Conservation (phyloP, 345 rosid genomes). For the Cochlearia excelsa region DNA sequence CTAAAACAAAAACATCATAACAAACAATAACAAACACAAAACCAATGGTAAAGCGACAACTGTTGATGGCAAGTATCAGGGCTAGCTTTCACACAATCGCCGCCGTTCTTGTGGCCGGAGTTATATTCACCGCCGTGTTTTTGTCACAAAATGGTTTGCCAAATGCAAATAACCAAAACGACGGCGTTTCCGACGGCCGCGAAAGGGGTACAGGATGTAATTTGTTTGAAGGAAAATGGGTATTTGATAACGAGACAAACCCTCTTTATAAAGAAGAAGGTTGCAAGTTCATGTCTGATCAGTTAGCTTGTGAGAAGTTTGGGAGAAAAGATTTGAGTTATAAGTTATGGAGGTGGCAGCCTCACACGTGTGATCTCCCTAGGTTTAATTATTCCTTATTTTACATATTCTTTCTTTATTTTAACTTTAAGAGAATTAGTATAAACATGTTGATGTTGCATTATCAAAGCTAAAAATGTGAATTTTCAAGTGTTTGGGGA, state of each 20-base stretch:
- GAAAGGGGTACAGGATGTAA: constrained; percentile 42
- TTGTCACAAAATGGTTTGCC: constrained; percentile 37
- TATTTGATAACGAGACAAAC: constrained; percentile 56
- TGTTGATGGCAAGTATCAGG: constrained; percentile 46
- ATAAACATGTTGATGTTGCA: constrained; percentile 1
- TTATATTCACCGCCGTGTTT: constrained; percentile 49
- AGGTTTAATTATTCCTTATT: constrained; percentile 42
- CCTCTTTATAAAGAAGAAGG: constrained; percentile 77
- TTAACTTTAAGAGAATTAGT: background rate
- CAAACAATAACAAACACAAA: constrained; percentile 1
- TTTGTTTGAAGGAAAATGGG: constrained; percentile 77
- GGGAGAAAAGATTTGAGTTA: constrained; percentile 71
- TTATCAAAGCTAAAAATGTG: background rate
- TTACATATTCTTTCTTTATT: constrained; percentile 2
- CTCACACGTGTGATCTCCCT: constrained; percentile 73
- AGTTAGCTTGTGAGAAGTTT: constrained; percentile 72
- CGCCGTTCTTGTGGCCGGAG: constrained; percentile 52
- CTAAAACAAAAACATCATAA: constrained; percentile 26
- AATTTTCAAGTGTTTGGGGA: constrained; percentile 7
- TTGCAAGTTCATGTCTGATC: constrained; percentile 72
- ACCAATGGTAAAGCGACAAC: constrained; percentile 49
- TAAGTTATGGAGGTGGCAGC: constrained; percentile 88
- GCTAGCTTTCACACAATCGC: constrained; percentile 60
- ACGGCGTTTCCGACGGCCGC: constrained; percentile 1
- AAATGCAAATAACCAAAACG: constrained; percentile 9